These are phyloP conservation scores for Blastocladiella britannica DNA, from an alignment of 192 early-diverging fungal genomes.

Conservation along the genomic window DNA sequence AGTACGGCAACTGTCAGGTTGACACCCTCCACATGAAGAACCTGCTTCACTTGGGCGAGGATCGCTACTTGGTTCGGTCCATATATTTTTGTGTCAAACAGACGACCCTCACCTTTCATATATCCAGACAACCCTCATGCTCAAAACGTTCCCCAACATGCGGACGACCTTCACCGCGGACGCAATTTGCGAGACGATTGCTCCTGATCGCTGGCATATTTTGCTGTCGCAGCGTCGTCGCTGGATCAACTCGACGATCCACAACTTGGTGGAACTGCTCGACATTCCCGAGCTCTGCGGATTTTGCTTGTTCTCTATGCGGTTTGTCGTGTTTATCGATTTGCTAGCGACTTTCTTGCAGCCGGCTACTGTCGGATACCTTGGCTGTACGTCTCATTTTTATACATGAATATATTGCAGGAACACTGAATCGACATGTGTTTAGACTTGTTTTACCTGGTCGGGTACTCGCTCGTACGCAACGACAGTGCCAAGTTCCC, in stretches of 20 bases:
- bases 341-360: constrained; percentile 57
- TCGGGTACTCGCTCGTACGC: background rate
- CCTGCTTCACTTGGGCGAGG: constrained; percentile 82
- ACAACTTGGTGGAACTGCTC: constrained; percentile 80
- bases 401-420: too few relatives aligned
- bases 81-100: too few relatives aligned
- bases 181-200: constrained; percentile 74
- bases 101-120: too few relatives aligned
- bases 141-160: constrained; percentile 90
- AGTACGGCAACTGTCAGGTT: constrained; percentile 75
- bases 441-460: too few relatives aligned
- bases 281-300: constrained; percentile 80
- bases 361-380: constrained; percentile 64
- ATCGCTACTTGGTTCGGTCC: constrained; percentile 94
- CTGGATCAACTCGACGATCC: constrained; percentile 98
- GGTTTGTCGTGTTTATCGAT: constrained; percentile 87
- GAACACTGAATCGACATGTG: too few relatives aligned
- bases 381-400: constrained; percentile 23
- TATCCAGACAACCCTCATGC: constrained; percentile 86
- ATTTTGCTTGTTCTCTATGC: constrained; percentile 93
- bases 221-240: constrained; percentile 86
- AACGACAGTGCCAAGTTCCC: constrained; percentile 30
- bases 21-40: constrained; percentile 98
- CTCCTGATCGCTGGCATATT: constrained; percentile 73
- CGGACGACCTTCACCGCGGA: constrained; percentile 82